phyloP scores from a whole-genome alignment of 176 grass and related monocot genomes.

The Cocos nucifera region DNA sequence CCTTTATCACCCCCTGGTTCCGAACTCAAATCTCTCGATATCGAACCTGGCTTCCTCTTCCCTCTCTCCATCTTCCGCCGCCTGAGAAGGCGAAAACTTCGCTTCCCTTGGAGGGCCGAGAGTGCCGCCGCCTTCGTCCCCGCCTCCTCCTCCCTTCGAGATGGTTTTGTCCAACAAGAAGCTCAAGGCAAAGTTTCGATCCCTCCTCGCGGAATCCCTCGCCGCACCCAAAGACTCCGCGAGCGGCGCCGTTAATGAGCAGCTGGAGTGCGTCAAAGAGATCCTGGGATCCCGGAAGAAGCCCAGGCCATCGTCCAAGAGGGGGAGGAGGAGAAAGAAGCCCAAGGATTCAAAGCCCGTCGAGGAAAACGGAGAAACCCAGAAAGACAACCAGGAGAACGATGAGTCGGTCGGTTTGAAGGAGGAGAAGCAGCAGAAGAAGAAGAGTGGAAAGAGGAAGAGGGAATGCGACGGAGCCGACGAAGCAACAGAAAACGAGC shows the following conservation, averaged over 20 bases:
- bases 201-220: conserved; percentile 8
- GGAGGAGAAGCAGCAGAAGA: conserved; percentile 43
- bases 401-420: conserved; percentile 12
- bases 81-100: too few species aligned
- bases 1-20: too few species aligned
- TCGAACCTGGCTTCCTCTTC: too few species aligned
- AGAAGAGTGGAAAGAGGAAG: conserved; percentile 44
- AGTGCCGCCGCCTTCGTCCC: neutral
- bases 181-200: conserved; percentile 57
- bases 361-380: neutral
- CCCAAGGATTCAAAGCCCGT: neutral
- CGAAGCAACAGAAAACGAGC: conserved; percentile 2
- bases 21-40: too few species aligned
- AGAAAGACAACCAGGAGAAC: conserved; percentile 7
- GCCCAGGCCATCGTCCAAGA: conserved; percentile 27
- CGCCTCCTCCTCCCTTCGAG: neutral
- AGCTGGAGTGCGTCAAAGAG: conserved; percentile 30
- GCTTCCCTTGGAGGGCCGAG: too few species aligned
- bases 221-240: neutral
- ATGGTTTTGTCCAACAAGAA: conserved; percentile 92
- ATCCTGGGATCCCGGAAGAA: conserved; percentile 34
- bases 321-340: conserved; percentile 20
- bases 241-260: conserved; percentile 5
- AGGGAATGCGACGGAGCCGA: conserved; percentile 24
- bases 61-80: too few species aligned